Percentiles rank a stretch among this genome's conserved stretches.
These are phyloP conservation scores for Colletotrichum australisinense DNA, from an alignment of 2,329 filamentous ascomycete species.

Conservation along the genomic window DNA sequence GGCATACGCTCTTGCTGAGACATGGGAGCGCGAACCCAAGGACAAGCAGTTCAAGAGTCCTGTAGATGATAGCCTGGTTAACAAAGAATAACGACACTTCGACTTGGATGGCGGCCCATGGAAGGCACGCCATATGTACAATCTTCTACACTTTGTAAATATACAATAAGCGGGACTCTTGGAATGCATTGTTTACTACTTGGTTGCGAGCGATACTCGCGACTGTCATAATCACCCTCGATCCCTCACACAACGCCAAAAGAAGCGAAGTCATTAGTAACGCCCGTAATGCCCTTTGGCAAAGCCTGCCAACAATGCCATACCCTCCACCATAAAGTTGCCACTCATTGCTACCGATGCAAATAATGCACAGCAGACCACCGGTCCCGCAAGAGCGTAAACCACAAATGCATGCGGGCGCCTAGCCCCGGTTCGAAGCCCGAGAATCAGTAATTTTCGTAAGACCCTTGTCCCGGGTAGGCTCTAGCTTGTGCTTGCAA, in stretches of 20 bases:
- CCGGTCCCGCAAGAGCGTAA: constrained; percentile 17
- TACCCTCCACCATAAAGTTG: not conserved
- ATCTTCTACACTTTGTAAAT: not conserved
- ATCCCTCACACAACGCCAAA: not conserved
- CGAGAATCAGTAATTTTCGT: constrained; percentile 39
- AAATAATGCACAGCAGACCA: not conserved
- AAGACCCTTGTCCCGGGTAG: constrained; percentile 50
- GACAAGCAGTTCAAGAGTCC: constrained; percentile 62
- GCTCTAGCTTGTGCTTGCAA: constrained; percentile 55
- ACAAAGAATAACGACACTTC: constrained; percentile 20
- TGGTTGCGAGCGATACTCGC: not conserved
- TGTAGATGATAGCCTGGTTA: constrained; percentile 64
- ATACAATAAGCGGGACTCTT: not conserved
- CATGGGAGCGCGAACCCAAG: constrained; percentile 72
- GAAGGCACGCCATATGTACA: not conserved
- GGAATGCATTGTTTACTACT: not conserved
- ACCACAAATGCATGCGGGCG: constrained; percentile 40
- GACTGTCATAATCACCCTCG: not conserved
- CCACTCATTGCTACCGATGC: not conserved
- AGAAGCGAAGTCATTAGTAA: not conserved
- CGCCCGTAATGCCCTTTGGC: constrained; percentile 1
- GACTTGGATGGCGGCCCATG: not conserved
- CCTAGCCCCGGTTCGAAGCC: constrained; percentile 6
- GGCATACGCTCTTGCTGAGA: constrained; percentile 81
- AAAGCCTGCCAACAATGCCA: not conserved